Percentiles rank a stretch among this genome's conserved stretches.
These are phyloP conservation scores for Sordaria brevicollis DNA, from an alignment of 495 filamentous ascomycete species.

Conservation along the genomic window DNA sequence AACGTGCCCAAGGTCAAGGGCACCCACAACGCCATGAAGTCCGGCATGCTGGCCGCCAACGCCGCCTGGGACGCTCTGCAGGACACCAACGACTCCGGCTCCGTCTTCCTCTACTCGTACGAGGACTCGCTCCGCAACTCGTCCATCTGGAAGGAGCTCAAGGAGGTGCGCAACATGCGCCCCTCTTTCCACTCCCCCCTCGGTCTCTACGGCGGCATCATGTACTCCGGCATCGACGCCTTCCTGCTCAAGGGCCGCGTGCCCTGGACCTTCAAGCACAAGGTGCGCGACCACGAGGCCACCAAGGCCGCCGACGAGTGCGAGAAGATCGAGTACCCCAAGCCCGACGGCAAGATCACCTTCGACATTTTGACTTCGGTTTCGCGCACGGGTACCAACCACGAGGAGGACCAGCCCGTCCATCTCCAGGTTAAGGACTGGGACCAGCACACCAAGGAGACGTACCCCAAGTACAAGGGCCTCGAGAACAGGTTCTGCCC, in stretches of 20 bases:
- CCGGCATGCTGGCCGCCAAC: slow-evolving; percentile 92
- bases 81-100: slow-evolving; percentile 42
- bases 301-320: slow-evolving; percentile 74
- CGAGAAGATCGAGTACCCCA: slow-evolving; percentile 88
- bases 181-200: slow-evolving; percentile 83
- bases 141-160: slow-evolving; percentile 86
- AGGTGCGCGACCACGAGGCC: slow-evolving; percentile 57
- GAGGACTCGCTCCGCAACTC: slow-evolving; percentile 82
- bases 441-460: slow-evolving; percentile 73
- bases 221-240: slow-evolving; percentile 91
- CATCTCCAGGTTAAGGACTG: slow-evolving; percentile 92
- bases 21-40: slow-evolving; percentile 95
- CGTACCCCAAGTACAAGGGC: slow-evolving; percentile 83
- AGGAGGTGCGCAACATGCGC: slow-evolving; percentile 94
- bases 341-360: slow-evolving; percentile 84
- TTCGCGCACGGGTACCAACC: slow-evolving; percentile 89
- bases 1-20: slow-evolving; percentile 99
- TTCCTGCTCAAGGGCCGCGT: slow-evolving; percentile 73
- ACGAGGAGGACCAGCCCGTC: slow-evolving; percentile 97
- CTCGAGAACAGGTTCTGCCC: slow-evolving; percentile 98
- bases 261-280: slow-evolving; percentile 92
- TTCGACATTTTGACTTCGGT: slow-evolving; percentile 97
- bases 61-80: slow-evolving; percentile 68
- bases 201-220: slow-evolving; percentile 75
- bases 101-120: slow-evolving; percentile 90